A percentile compares a stretch with the other conserved stretches of the same genome.
Conservation (phyloP, 495 filamentous ascomycete genomes). For the Tuber umbilicatum region DNA sequence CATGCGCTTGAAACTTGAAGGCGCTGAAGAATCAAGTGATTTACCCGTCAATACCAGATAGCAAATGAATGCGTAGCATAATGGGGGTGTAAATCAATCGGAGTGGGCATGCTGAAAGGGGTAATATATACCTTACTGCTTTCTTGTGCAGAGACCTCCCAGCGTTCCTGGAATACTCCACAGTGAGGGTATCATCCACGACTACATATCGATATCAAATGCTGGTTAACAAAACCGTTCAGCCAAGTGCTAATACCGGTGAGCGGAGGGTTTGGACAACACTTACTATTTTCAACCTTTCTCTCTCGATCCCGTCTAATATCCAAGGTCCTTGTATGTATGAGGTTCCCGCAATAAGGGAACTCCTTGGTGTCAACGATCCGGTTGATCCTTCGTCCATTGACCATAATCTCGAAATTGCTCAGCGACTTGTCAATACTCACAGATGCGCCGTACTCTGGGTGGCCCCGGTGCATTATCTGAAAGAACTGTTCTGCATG, state of each 20-base stretch:
- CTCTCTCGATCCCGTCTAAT: conserved; percentile 57
- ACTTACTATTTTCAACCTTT: conserved; percentile 45
- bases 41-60: not conserved
- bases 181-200: conserved; percentile 53
- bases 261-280: conserved; percentile 2
- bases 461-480: conserved; percentile 70
- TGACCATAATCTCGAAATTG: conserved; percentile 67
- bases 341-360: conserved; percentile 78
- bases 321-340: conserved; percentile 70
- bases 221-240: conserved; percentile 10
- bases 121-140: conserved; percentile 44
- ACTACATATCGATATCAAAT: conserved; percentile 17
- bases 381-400: conserved; percentile 51
- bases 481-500: conserved; percentile 66
- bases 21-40: conserved; percentile 45
- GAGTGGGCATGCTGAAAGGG: not conserved
- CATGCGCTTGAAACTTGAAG: conserved; percentile 79
- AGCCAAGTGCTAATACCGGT: not conserved
- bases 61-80: not conserved
- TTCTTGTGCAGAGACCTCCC: conserved; percentile 55
- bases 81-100: not conserved
- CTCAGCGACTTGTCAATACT: conserved; percentile 73
- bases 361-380: conserved; percentile 52
- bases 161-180: conserved; percentile 53
- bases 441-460: conserved; percentile 71